Evolutionary conservation across 129 eudicot genomes (phyloP).

Genomic region (Cynara cardunculus): DNA sequence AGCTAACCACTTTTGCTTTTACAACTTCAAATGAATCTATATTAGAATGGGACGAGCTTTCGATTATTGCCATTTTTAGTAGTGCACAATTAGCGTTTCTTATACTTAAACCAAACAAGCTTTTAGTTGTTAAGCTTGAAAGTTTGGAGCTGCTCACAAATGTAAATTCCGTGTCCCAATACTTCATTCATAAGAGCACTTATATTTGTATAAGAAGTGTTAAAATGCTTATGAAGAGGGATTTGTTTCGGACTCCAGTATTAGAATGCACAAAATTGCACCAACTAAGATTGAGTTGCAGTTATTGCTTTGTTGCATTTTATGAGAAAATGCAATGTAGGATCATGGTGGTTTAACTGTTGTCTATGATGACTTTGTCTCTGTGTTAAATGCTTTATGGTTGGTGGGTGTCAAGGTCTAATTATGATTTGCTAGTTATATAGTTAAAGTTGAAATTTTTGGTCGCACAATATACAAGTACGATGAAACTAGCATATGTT

Average conservation of each 20-base stretch:
- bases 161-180: background rate
- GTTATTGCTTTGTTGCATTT: background rate
- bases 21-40: background rate
- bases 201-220: background rate
- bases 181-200: background rate
- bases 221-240: background rate
- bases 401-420: background rate
- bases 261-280: background rate
- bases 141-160: background rate
- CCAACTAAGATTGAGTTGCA: background rate
- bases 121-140: background rate
- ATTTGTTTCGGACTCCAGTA: background rate
- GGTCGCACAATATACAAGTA: background rate
- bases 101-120: background rate
- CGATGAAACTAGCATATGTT: background rate
- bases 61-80: background rate
- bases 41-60: background rate
- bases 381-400: background rate
- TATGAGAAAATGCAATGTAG: background rate
- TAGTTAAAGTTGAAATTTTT: background rate
- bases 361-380: background rate
- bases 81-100: background rate
- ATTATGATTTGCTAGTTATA: background rate
- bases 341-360: background rate
- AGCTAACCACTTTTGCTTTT: background rate